Evolutionary conservation across 140 eudicot species (phyloP).

Genomic region (Anethum foeniculum): DNA sequence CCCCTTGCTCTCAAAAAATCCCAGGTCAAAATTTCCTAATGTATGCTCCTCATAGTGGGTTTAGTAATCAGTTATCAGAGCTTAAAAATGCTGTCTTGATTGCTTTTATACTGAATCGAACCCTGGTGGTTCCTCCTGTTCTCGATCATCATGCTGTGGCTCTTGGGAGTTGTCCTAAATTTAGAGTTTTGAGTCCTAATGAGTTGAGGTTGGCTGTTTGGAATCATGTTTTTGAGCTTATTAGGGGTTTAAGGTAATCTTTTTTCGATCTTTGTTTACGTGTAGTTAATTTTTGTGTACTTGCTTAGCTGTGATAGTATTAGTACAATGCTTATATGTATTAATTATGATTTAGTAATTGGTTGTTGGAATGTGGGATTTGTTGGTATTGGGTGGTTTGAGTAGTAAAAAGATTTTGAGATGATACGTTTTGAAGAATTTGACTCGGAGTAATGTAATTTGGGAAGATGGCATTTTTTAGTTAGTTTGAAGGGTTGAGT

Average conservation of each 20-base stretch:
- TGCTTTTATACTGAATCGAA: constrained; percentile 71
- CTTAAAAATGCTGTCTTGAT: constrained; percentile 69
- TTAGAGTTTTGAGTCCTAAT: constrained; percentile 66
- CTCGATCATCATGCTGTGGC: constrained; percentile 97
- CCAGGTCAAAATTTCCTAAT: constrained; percentile 49
- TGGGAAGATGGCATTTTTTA: background rate
- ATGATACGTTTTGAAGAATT: background rate
- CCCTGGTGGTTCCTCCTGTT: constrained; percentile 82
- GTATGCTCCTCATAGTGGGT: constrained; percentile 98
- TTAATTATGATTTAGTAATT: background rate
- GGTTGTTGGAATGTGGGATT: background rate
- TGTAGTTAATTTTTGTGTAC: background rate
- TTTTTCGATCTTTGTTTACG: background rate
- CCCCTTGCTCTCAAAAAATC: constrained; percentile 23
- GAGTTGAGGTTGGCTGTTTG: constrained; percentile 37
- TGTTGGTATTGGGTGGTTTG: background rate
- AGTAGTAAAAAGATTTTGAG: background rate
- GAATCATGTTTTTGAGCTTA: constrained; percentile 62
- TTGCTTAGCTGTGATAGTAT: background rate
- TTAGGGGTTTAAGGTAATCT: constrained; percentile 49
- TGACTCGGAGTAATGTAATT: too few relatives aligned
- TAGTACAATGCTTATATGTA: background rate
- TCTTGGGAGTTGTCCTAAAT: constrained; percentile 93
- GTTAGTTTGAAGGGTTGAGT: background rate
- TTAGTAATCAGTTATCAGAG: constrained; percentile 96